Percentiles rank a stretch among this genome's conserved stretches.
Evolutionary conservation across 164 flowering plant genomes (phyloP).

Genomic region (Cinnamomum chago): DNA sequence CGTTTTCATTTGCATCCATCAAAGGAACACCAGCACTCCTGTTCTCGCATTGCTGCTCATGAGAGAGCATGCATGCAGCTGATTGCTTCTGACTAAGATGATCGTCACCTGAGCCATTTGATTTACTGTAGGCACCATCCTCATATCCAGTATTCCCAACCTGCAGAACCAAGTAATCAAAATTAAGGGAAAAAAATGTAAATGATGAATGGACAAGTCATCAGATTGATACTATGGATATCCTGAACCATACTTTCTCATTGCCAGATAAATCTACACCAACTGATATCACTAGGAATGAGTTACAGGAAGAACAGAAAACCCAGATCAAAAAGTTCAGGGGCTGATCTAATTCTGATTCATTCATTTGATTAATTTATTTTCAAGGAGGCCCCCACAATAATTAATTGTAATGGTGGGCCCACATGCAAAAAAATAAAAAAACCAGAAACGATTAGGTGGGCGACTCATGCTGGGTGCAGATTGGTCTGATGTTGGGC

Average conservation of each 20-base stretch:
- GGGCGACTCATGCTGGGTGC: no score
- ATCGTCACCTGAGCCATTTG: slow-evolving; percentile 24
- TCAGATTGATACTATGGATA: neutral
- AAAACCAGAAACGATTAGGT: no score
- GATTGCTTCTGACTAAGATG: slow-evolving; percentile 26
- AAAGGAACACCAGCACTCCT: slow-evolving; percentile 11
- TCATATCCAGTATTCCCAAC: slow-evolving; percentile 32
- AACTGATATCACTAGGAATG: no score
- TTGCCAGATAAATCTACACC: neutral
- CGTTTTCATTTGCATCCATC: slow-evolving; percentile 21
- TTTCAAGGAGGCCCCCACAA: no score
- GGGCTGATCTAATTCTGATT: no score
- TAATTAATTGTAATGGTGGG: no score
- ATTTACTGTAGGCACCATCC: slow-evolving; percentile 15
- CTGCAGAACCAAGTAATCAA: slow-evolving; percentile 25
- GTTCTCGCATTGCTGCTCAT: slow-evolving; percentile 28
- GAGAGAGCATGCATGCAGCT: slow-evolving; percentile 17
- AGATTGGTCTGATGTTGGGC: no score
- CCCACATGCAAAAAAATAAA: no score
- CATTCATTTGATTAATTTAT: no score
- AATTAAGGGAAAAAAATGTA: neutral
- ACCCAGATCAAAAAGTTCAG: no score
- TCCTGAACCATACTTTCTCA: no score
- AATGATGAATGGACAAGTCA: neutral
- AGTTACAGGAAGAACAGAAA: no score